phyloP scores from a whole-genome alignment of 2,329 filamentous ascomycete species.

The Xylariaceae sp. region DNA sequence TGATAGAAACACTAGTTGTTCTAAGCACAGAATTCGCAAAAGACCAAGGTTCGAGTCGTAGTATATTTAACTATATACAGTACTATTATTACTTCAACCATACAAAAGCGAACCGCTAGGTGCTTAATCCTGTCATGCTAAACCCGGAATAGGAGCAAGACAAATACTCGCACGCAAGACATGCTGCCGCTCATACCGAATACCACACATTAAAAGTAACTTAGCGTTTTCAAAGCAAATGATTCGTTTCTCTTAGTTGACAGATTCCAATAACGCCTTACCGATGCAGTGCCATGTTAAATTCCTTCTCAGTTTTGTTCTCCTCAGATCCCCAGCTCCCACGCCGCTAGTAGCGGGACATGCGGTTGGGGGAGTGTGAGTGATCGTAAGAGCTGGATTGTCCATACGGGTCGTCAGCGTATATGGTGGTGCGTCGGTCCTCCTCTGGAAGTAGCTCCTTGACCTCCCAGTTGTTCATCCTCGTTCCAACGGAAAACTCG shows the following conservation, averaged over 20 bases:
- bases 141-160: neutral
- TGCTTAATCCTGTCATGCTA: conserved; percentile 10
- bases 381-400: conserved; percentile 54
- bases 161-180: conserved; percentile 6
- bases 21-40: neutral
- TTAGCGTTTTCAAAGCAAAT: conserved; percentile 23
- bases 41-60: neutral
- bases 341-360: conserved; percentile 43
- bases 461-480: conserved; percentile 97
- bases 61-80: conserved; percentile 27
- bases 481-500: conserved; percentile 94
- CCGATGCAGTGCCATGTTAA: conserved; percentile 30
- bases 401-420: conserved; percentile 70
- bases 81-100: conserved; percentile 19
- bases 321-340: conserved; percentile 8
- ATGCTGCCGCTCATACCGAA: conserved; percentile 27
- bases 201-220: conserved; percentile 24
- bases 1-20: neutral
- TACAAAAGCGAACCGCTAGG: conserved; percentile 2
- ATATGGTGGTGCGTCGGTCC: conserved; percentile 75
- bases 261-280: conserved; percentile 36
- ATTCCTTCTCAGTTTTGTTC: conserved; percentile 9
- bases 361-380: conserved; percentile 51
- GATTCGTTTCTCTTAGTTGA: conserved; percentile 16
- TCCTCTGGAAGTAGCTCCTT: conserved; percentile 88